phyloP scores from a whole-genome alignment of 2,329 filamentous ascomycete species.

The Beauveria scarabaeidicola region DNA sequence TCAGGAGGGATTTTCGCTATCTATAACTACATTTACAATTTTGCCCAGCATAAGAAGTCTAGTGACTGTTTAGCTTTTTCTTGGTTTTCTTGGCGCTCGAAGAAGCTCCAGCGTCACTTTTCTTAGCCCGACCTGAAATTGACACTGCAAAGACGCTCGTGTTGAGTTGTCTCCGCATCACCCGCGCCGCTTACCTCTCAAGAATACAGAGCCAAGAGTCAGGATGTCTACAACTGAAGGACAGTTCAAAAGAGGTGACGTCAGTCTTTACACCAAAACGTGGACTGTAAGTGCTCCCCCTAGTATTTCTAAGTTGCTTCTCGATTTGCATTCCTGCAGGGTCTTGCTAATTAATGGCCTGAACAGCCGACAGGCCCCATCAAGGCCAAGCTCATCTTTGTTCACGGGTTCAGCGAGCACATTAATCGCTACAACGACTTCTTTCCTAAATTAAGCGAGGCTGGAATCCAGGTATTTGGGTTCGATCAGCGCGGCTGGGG shows the following conservation, averaged over 20 bases:
- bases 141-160: not conserved
- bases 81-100: not conserved
- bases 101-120: not conserved
- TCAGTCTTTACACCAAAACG: constrained; percentile 47
- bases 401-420: constrained; percentile 90
- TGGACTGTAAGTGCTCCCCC: constrained; percentile 41
- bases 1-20: not conserved
- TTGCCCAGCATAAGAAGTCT: not conserved
- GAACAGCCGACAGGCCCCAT: constrained; percentile 44
- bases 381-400: constrained; percentile 66
- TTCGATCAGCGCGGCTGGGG: constrained; percentile 92
- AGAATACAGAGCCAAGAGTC: not conserved
- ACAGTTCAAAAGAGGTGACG: constrained; percentile 36
- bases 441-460: constrained; percentile 59
- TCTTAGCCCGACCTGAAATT: not conserved
- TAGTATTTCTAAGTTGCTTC: not conserved
- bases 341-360: not conserved
- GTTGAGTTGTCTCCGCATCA: not conserved
- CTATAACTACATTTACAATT: not conserved
- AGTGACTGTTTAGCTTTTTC: not conserved
- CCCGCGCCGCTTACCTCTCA: not conserved
- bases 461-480: constrained; percentile 65
- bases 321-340: not conserved
- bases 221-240: constrained; percentile 34
- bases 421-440: constrained; percentile 67